A percentile compares a stretch with the other conserved stretches of the same genome.
phyloP scores from a whole-genome alignment of 2,329 filamentous ascomycete genomes.

The Aphanocladium album region DNA sequence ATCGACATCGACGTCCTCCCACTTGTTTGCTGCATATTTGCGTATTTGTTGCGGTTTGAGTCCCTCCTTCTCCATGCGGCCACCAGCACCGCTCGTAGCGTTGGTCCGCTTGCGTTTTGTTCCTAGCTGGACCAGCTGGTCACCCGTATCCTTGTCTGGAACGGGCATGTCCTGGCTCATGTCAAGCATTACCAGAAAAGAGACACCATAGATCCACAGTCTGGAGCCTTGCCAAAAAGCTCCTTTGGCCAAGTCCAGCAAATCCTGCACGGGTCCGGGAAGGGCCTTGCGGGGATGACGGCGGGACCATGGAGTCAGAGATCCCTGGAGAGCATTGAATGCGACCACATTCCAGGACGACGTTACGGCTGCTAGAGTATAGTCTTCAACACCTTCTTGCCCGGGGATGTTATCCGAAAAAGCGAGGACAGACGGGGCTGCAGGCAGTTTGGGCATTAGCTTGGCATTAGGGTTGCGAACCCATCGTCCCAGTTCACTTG shows the following conservation, averaged over 20 bases:
- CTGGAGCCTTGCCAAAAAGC: constrained; percentile 75
- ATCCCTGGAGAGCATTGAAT: constrained; percentile 72
- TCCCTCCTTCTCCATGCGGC: constrained; percentile 43
- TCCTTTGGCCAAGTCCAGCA: constrained; percentile 77
- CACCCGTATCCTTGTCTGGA: constrained; percentile 21
- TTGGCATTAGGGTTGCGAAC: constrained; percentile 64
- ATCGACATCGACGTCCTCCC: constrained; percentile 35
- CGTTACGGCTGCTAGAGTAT: constrained; percentile 49
- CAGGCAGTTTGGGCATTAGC: constrained; percentile 63
- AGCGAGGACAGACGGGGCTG: constrained; percentile 61
- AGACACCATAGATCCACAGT: constrained; percentile 81
- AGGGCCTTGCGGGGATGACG: constrained; percentile 73
- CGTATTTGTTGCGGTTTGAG: constrained; percentile 40
- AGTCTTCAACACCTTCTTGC: constrained; percentile 31
- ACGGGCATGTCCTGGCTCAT: constrained; percentile 62
- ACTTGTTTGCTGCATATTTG: constrained; percentile 37
- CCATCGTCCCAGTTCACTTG: constrained; percentile 59
- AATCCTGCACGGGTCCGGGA: constrained; percentile 66
- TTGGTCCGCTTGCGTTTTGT: constrained; percentile 52
- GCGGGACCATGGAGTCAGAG: constrained; percentile 78
- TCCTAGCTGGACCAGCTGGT: constrained; percentile 28
- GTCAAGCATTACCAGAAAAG: constrained; percentile 91
- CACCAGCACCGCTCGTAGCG: constrained; percentile 46
- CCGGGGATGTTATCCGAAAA: constrained; percentile 52
- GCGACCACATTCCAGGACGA: constrained; percentile 63